These are phyloP conservation scores for Neurospora tetrasperma DNA, from an alignment of 495 filamentous ascomycete species.

Conservation along the genomic window DNA sequence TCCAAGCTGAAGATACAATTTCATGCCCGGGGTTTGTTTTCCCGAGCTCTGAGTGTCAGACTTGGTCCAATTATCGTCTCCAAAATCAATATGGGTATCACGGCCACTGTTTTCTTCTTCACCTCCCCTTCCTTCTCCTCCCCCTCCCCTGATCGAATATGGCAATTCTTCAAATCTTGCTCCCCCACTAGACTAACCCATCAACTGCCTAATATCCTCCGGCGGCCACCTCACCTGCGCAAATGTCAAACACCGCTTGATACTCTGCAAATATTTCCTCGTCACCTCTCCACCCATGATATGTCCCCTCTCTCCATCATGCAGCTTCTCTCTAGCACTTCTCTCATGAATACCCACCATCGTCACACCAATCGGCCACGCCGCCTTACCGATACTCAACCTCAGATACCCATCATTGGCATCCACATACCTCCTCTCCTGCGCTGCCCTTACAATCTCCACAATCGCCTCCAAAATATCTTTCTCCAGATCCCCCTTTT, in stretches of 20 bases:
- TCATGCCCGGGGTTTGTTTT: neutral
- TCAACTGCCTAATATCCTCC: slow-evolving; percentile 83
- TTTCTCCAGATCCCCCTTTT: slow-evolving; percentile 66
- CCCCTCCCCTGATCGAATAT: neutral
- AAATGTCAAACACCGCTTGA: slow-evolving; percentile 94
- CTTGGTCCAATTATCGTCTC: neutral
- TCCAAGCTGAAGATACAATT: neutral
- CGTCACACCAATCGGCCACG: slow-evolving; percentile 98
- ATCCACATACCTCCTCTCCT: slow-evolving; percentile 85
- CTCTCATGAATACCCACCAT: slow-evolving; percentile 99
- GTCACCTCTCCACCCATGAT: slow-evolving; percentile 96
- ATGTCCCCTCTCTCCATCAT: slow-evolving; percentile 83
- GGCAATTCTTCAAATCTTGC: neutral
- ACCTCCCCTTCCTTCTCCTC: neutral
- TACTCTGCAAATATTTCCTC: slow-evolving; percentile 91
- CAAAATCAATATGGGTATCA: slow-evolving; percentile 8
- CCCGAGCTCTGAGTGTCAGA: neutral
- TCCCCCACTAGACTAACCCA: slow-evolving; percentile 53
- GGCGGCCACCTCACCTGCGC: slow-evolving; percentile 95
- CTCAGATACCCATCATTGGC: slow-evolving; percentile 92
- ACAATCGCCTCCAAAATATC: slow-evolving; percentile 72
- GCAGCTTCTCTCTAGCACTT: slow-evolving; percentile 86
- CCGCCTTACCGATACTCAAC: slow-evolving; percentile 94
- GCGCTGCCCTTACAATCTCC: slow-evolving; percentile 88
- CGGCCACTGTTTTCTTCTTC: neutral